Percentiles rank a stretch among this genome's conserved stretches.
These are phyloP conservation scores for Ogataea glucozyma DNA, from an alignment of 805 yeast species.

Conservation along the genomic window DNA sequence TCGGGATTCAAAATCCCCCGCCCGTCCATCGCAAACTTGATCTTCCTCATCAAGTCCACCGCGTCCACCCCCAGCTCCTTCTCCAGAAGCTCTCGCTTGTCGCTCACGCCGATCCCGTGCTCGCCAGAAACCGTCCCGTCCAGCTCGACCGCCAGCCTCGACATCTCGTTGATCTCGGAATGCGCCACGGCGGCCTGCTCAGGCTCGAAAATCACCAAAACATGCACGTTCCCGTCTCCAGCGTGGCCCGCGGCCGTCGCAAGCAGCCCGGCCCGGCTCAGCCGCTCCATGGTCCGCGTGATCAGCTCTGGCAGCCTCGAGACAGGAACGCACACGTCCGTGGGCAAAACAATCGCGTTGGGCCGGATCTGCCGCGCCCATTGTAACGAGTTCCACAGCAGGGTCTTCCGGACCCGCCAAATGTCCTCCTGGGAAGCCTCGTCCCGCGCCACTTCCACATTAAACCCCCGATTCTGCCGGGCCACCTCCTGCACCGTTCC, in stretches of 20 bases:
- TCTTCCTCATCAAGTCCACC: slow-evolving; percentile 67
- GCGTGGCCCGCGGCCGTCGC: slow-evolving; percentile 76
- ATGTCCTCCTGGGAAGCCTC: slow-evolving; percentile 65
- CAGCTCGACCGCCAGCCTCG: slow-evolving; percentile 59
- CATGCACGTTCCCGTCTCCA: slow-evolving; percentile 83
- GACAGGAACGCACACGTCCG: slow-evolving; percentile 83
- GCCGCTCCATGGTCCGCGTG: slow-evolving; percentile 58
- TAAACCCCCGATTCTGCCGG: slow-evolving; percentile 48
- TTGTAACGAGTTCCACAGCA: slow-evolving; percentile 64
- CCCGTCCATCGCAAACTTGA: slow-evolving; percentile 75
- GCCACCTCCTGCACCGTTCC: slow-evolving; percentile 53
- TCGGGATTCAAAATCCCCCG: slow-evolving; percentile 75
- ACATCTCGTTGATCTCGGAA: slow-evolving; percentile 58
- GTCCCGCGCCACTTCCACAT: slow-evolving; percentile 63
- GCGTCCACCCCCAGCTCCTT: slow-evolving; percentile 70
- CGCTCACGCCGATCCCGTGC: slow-evolving; percentile 81
- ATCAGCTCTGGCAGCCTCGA: slow-evolving; percentile 66
- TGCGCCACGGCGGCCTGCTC: slow-evolving; percentile 49
- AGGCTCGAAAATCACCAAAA: slow-evolving; percentile 59
- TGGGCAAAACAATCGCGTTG: slow-evolving; percentile 58
- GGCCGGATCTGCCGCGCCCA: slow-evolving; percentile 56
- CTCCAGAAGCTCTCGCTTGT: slow-evolving; percentile 58
- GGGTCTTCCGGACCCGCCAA: slow-evolving; percentile 77
- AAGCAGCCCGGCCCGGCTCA: slow-evolving; percentile 50
- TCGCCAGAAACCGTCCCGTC: slow-evolving; percentile 90